These are phyloP conservation scores for Taxillus chinensis DNA, from an alignment of 164 flowering plant species.

Conservation along the genomic window DNA sequence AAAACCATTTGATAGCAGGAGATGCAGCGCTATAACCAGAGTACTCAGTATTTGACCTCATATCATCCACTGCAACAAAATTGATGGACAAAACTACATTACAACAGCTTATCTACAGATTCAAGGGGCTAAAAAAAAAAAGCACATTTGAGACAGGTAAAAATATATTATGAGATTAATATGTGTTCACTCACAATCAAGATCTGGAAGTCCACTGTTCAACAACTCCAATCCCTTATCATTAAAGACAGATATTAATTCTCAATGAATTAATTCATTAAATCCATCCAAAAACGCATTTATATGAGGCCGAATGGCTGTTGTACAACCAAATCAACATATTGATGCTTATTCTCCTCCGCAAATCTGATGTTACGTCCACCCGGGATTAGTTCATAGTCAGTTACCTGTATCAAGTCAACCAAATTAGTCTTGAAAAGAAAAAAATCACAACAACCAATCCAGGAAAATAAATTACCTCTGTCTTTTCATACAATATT, in stretches of 20 bases:
- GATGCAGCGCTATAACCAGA: slow-evolving; percentile 92
- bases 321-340: slow-evolving; percentile 94
- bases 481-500: slow-evolving; percentile 71
- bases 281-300: slow-evolving; percentile 96
- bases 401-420: slow-evolving; percentile 61
- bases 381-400: slow-evolving; percentile 80
- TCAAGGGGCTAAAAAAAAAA: too few species aligned
- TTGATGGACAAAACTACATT: not conserved
- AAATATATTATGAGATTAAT: not conserved
- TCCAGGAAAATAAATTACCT: slow-evolving; percentile 30
- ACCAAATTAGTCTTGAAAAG: not conserved
- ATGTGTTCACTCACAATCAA: slow-evolving; percentile 61
- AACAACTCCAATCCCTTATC: slow-evolving; percentile 90
- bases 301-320: slow-evolving; percentile 97
- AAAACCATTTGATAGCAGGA: slow-evolving; percentile 92
- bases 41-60: slow-evolving; percentile 93
- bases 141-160: too few species aligned
- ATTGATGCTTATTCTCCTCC: slow-evolving; percentile 89
- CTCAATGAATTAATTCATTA: slow-evolving; percentile 69
- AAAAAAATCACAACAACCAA: too few species aligned
- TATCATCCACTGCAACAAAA: slow-evolving; percentile 71
- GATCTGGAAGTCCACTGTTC: slow-evolving; percentile 96
- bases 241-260: slow-evolving; percentile 75
- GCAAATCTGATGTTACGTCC: slow-evolving; percentile 86
- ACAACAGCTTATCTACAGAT: not conserved